Percentiles rank a stretch among this genome's conserved stretches.
Evolutionary conservation across 169 alveolate species (phyloP).

Genomic region (Cryptosporidium ubiquitum): DNA sequence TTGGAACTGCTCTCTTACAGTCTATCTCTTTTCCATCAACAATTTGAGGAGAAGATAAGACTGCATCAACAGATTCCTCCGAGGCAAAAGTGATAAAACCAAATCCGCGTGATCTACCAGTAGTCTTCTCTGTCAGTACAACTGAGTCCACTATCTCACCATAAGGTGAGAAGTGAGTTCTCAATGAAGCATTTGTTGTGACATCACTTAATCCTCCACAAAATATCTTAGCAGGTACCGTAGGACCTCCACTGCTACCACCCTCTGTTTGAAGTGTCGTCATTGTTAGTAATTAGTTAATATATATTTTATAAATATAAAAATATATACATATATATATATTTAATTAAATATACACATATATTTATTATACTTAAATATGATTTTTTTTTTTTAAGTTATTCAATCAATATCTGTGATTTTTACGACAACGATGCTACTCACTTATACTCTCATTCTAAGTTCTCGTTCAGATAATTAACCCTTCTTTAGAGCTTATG

Average conservation of each 20-base stretch:
- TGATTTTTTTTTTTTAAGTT: background rate
- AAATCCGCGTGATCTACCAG: slow-evolving; percentile 92
- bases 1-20: slow-evolving; percentile 85
- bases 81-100: slow-evolving; percentile 89
- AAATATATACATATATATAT: slow-evolving; percentile 22
- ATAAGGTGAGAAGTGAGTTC: slow-evolving; percentile 78
- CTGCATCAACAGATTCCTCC: slow-evolving; percentile 80
- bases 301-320: background rate
- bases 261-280: slow-evolving; percentile 48
- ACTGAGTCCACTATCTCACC: slow-evolving; percentile 82
- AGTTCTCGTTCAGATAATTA: slow-evolving; percentile 46
- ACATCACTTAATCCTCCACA: slow-evolving; percentile 82
- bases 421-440: slow-evolving; percentile 50
- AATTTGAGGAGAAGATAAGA: slow-evolving; percentile 80
- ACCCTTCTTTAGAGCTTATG: slow-evolving; percentile 74
- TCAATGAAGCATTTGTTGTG: slow-evolving; percentile 80
- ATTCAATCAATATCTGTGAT: slow-evolving; percentile 30
- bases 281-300: slow-evolving; percentile 7
- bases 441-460: slow-evolving; percentile 72
- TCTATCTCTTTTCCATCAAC: slow-evolving; percentile 86
- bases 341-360: slow-evolving; percentile 20
- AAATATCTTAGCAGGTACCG: slow-evolving; percentile 80
- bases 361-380: slow-evolving; percentile 4
- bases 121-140: slow-evolving; percentile 80
- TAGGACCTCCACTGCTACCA: slow-evolving; percentile 66